These are phyloP conservation scores for Ophiostoma ulmi DNA, from an alignment of 2,329 filamentous ascomycete species.

Conservation along the genomic window DNA sequence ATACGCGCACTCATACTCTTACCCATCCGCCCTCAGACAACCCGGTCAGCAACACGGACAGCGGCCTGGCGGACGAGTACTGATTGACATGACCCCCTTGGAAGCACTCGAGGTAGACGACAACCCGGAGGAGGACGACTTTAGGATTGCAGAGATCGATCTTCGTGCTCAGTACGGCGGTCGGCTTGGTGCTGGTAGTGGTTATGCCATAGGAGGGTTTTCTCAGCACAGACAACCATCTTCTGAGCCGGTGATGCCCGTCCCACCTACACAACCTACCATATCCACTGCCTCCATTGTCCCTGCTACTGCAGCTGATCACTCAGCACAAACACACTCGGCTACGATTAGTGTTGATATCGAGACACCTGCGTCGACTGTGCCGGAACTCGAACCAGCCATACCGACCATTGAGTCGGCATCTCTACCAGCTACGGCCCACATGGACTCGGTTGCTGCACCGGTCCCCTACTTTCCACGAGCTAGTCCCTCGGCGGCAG, in stretches of 20 bases:
- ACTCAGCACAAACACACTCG: not conserved
- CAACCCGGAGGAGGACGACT: slow-evolving; percentile 8
- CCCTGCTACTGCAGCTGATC: not conserved
- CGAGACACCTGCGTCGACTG: not conserved
- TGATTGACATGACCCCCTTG: not conserved
- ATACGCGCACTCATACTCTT: not conserved
- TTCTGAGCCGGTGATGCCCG: not conserved
- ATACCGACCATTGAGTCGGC: not conserved
- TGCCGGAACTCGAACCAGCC: not conserved
- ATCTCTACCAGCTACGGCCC: not conserved
- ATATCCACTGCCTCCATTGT: not conserved
- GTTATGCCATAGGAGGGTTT: not conserved
- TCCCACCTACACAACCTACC: not conserved
- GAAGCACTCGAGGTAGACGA: slow-evolving; percentile 20
- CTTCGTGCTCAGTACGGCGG: not conserved
- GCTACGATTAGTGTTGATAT: not conserved
- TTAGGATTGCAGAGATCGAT: not conserved
- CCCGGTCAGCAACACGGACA: not conserved
- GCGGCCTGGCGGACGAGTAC: not conserved
- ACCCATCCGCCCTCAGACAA: not conserved
- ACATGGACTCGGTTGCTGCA: not conserved
- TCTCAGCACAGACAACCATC: not conserved
- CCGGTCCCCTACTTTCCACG: not conserved
- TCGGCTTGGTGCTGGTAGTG: not conserved
- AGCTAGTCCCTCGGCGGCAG: slow-evolving; percentile 15